Evolutionary conservation across 805 yeast species (phyloP).

Genomic region (Candida pseudofarinosa): DNA sequence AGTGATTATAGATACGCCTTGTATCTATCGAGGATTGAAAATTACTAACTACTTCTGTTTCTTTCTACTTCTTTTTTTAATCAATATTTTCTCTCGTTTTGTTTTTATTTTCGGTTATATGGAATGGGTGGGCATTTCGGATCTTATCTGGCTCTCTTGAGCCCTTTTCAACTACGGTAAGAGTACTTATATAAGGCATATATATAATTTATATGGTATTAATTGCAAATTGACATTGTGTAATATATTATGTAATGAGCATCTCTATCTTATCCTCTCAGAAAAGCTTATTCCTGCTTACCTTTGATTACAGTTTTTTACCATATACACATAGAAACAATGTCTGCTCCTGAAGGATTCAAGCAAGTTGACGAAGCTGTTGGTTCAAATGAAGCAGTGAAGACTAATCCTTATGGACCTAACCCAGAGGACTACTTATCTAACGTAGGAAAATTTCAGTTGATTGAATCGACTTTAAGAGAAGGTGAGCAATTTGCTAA

Average conservation of each 20-base stretch:
- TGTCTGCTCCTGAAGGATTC: slow-evolving; percentile 32
- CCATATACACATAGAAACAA: slow-evolving; percentile 2
- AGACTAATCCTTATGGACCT: slow-evolving; percentile 84
- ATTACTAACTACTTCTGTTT: background rate
- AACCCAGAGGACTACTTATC: slow-evolving; percentile 90
- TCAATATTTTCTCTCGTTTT: background rate
- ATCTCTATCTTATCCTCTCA: background rate
- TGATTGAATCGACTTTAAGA: slow-evolving; percentile 92
- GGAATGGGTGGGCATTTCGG: background rate
- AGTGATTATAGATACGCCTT: slow-evolving; percentile 5
- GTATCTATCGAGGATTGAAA: slow-evolving; percentile 6
- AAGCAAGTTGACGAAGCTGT: slow-evolving; percentile 34
- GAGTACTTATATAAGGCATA: background rate
- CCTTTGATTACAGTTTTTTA: background rate
- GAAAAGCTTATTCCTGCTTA: background rate
- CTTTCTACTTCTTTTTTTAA: background rate
- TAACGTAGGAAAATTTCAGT: slow-evolving; percentile 82
- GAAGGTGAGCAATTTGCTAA: slow-evolving; percentile 99
- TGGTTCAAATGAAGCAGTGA: slow-evolving; percentile 16
- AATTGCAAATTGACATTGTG: background rate
- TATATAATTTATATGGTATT: background rate
- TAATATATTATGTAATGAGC: background rate
- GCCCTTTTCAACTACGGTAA: background rate
- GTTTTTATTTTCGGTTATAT: background rate
- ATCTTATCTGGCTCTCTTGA: background rate